Evolutionary conservation across 2,329 filamentous ascomycete genomes (phyloP).

Genomic region (Microdochium bolleyi): DNA sequence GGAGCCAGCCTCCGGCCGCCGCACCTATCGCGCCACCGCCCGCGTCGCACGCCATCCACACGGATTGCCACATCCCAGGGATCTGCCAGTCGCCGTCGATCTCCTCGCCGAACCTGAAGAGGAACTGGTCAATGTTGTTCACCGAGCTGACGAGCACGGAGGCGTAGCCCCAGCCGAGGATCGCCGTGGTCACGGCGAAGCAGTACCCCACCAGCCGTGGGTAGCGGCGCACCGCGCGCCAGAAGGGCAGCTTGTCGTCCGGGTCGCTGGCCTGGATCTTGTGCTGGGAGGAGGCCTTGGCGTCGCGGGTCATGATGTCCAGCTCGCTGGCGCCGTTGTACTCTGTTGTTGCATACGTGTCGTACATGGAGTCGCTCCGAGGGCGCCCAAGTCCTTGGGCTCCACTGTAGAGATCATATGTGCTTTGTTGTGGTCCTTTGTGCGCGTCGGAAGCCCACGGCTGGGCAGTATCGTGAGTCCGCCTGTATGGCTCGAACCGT

Average conservation of each 20-base stretch:
- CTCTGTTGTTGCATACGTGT: not conserved
- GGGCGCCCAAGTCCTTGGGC: too few relatives aligned
- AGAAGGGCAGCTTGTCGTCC: conserved; percentile 1
- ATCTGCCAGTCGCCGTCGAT: conserved; percentile 23
- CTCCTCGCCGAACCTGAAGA: conserved; percentile 22
- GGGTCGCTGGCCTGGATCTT: not conserved
- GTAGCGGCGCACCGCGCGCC: conserved; percentile 1
- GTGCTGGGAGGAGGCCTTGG: not conserved
- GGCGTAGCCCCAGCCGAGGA: conserved; percentile 5
- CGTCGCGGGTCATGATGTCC: not conserved
- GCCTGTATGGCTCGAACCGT: too few relatives aligned
- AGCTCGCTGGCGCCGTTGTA: not conserved
- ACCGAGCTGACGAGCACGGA: conserved; percentile 5
- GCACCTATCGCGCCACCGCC: conserved; percentile 29
- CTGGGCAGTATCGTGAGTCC: too few relatives aligned
- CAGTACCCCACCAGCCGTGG: conserved; percentile 4
- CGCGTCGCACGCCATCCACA: conserved; percentile 32
- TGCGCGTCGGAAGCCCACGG: too few relatives aligned
- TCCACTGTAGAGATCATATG: too few relatives aligned
- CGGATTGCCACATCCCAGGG: conserved; percentile 32
- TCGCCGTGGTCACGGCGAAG: conserved; percentile 3
- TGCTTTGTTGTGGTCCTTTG: too few relatives aligned
- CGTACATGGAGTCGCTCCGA: too few relatives aligned
- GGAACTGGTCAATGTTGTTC: conserved; percentile 2
- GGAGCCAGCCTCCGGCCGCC: conserved; percentile 25